Evolutionary conservation across 495 filamentous ascomycete species (phyloP), one percentile per base, ranked within the genome.

Genomic region (Delitschia confertaspora): DNA sequence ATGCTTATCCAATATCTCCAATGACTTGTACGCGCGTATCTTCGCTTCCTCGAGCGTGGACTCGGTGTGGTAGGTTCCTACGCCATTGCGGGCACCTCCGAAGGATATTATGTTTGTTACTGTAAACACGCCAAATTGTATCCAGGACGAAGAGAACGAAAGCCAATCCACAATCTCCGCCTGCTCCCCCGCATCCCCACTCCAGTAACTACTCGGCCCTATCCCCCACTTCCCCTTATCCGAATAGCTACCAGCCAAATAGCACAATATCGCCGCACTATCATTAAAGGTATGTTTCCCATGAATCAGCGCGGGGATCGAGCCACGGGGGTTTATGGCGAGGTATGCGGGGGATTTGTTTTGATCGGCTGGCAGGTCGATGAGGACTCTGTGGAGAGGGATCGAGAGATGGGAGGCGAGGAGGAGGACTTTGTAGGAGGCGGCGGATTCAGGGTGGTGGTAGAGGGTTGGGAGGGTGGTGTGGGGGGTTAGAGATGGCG

Each of bases 391-490:
- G 4, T 40, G 13, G 24, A 46, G 42, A 8, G 22, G 17, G 22
- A 46, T 46, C 33, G 26, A n/a, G n/a, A 46, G 42, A 25, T 38
- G 42, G 14, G 42, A 14, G 11, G 42, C 42, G 21, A 46, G 42
- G 42, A 46, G 42, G 20, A 32, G 42, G 14, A 38, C 21, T 38
- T 46, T 46, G 33, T 46, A 46, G 42, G 33, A 40, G 21, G 38
- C 38, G 42, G 33, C 42, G 11, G 42, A 46, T 10, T 46, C 32
- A 10, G 24, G 24, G 25, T 22, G 20, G 6, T n/a, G 33, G 40
- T 43, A 43, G 1, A 43, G 40, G 13, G 26, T 43, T 33, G 40
- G 40, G 11, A n/a, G n/a, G n/a, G n/a, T n/a, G n/a, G n/a, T n/a
- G n/a, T n/a, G n/a, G n/a, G n/a, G n/a, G n/a, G n/a, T n/a, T n/a